Conservation (phyloP, 257 asterid species). For the Przewalskia tangutica region DNA sequence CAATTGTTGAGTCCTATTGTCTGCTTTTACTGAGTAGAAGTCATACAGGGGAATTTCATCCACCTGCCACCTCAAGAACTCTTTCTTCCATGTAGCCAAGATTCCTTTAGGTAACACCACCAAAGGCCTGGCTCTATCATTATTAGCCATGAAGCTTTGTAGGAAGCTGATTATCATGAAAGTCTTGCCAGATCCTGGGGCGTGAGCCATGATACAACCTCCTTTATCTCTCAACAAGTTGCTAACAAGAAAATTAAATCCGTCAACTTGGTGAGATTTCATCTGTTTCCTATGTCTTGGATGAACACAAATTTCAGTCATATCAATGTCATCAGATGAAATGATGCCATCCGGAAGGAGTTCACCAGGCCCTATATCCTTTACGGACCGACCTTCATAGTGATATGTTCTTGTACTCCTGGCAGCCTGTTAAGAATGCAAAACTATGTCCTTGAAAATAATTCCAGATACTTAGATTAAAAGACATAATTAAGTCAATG, state of each 20-base stretch:
- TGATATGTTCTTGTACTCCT: conserved; percentile 59
- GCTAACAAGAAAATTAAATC: conserved; percentile 83
- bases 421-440: conserved; percentile 34
- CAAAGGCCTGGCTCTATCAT: conserved; percentile 81
- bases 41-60: conserved; percentile 71
- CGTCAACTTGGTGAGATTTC: conserved; percentile 97
- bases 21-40: conserved; percentile 90
- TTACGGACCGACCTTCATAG: conserved; percentile 54
- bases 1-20: conserved; percentile 69
- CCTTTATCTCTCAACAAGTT: conserved; percentile 80
- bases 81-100: conserved; percentile 76
- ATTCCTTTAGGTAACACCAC: conserved; percentile 94
- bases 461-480: background rate
- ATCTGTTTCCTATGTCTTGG: conserved; percentile 88
- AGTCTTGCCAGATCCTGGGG: conserved; percentile 97
- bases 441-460: background rate
- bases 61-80: conserved; percentile 84
- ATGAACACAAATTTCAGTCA: conserved; percentile 70
- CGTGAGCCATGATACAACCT: conserved; percentile 97
- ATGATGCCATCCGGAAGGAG: conserved; percentile 32
- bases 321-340: conserved; percentile 37
- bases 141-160: conserved; percentile 93
- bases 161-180: conserved; percentile 95
- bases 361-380: conserved; percentile 43
- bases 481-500: background rate